Percentiles rank a stretch among this genome's conserved stretches.
These are phyloP conservation scores for Blepharisma undulans DNA, from an alignment of 169 alveolate genomes.

Conservation along the genomic window DNA sequence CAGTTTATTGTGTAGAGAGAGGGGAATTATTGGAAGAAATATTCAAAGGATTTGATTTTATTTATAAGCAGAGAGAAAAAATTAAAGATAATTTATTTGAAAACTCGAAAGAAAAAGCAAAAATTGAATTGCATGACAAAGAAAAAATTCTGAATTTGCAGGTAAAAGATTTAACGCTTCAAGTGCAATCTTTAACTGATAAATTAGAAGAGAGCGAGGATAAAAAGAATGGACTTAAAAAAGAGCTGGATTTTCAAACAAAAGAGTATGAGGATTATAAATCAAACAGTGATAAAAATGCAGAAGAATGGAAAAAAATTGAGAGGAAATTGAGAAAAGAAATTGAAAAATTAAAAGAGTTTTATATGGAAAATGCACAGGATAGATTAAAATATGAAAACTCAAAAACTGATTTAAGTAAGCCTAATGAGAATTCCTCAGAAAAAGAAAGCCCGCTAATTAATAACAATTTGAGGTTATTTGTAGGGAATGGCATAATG, in stretches of 20 bases:
- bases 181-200: background rate
- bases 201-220: background rate
- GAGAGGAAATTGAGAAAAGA: background rate
- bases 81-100: background rate
- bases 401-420: background rate
- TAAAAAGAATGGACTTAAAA: background rate
- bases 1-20: background rate
- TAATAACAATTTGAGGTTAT: background rate
- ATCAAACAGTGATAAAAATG: background rate
- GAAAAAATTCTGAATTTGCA: background rate
- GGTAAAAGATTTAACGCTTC: background rate
- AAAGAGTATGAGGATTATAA: background rate
- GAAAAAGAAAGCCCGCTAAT: background rate
- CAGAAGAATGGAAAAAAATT: background rate
- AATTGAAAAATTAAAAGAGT: background rate
- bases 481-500: background rate
- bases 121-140: background rate
- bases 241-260: background rate
- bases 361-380: background rate
- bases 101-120: background rate
- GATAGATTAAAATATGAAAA: background rate
- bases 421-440: background rate
- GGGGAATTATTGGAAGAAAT: slow-evolving; percentile 17
- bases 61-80: background rate
- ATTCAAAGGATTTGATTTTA: background rate